Percentiles rank a stretch among this genome's conserved stretches.
These are phyloP conservation scores for Scenedesmus sp. DNA, from an alignment of 163 green algal genomes.

Conservation along the genomic window DNA sequence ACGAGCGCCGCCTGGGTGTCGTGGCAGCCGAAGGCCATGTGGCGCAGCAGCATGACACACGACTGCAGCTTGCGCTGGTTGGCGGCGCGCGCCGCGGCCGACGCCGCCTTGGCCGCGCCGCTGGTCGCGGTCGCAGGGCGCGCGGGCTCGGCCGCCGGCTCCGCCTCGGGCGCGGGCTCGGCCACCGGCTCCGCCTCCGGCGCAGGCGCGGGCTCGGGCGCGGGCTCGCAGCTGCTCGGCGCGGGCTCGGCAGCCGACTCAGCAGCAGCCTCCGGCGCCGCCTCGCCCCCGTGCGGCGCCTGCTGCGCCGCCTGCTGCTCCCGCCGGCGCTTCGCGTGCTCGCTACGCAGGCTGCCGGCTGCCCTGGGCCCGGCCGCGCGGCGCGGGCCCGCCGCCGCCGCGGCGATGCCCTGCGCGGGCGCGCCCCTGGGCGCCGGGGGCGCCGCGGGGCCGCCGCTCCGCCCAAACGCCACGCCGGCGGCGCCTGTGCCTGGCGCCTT, in stretches of 20 bases:
- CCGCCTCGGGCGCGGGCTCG: too few species aligned
- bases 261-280: conserved; percentile 24
- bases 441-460: neutral
- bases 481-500: neutral
- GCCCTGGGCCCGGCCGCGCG: too few species aligned
- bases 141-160: neutral
- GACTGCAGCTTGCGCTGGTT: conserved; percentile 22
- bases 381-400: too few species aligned
- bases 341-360: too few species aligned
- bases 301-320: conserved; percentile 22
- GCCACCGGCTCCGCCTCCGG: neutral
- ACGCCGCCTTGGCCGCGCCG: neutral
- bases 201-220: neutral
- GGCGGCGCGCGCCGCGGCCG: neutral
- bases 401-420: neutral
- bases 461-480: conserved; percentile 12
- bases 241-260: neutral
- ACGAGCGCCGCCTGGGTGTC: conserved; percentile 41
- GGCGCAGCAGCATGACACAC: conserved; percentile 50
- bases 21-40: conserved; percentile 48
- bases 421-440: neutral
- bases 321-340: neutral
- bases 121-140: neutral
- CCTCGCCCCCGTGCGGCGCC: too few species aligned
- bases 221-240: neutral